phyloP scores from a whole-genome alignment of 805 yeast genomes.

The Pichia scutulata region DNA sequence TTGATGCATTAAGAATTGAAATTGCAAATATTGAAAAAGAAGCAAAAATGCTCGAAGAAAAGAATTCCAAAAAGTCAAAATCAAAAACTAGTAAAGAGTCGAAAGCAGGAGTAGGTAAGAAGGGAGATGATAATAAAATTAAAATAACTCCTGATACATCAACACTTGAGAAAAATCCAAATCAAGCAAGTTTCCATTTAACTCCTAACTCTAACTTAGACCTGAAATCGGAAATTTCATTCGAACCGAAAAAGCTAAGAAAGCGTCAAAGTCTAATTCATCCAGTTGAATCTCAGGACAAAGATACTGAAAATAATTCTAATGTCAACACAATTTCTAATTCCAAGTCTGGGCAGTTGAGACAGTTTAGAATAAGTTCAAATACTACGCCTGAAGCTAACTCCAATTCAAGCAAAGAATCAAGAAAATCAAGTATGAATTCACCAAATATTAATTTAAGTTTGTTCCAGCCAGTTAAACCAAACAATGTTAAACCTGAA shows the following conservation, averaged over 20 bases:
- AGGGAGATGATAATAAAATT: too few relatives aligned
- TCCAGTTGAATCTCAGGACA: conserved; percentile 2
- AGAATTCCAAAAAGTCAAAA: neutral
- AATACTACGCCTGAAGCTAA: too few relatives aligned
- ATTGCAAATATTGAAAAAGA: conserved; percentile 37
- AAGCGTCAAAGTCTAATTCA: conserved; percentile 8
- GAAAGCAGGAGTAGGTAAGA: neutral
- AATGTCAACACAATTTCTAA: neutral
- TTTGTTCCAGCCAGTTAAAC: conserved; percentile 1
- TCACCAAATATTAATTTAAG: neutral
- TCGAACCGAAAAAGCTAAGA: neutral
- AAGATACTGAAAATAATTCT: neutral
- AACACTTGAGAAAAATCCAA: neutral
- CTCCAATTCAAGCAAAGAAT: neutral
- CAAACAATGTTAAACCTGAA: neutral
- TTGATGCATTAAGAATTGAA: conserved; percentile 36
- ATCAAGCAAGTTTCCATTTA: conserved; percentile 1
- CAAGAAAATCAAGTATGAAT: neutral
- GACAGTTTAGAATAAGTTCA: conserved; percentile 9
- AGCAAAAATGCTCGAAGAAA: conserved; percentile 18
- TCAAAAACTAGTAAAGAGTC: neutral
- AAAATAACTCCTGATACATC: neutral
- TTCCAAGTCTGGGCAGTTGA: neutral
- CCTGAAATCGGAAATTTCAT: neutral
- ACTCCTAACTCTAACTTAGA: neutral